Percentiles rank a stretch among this genome's conserved stretches.
Conservation (phyloP, 495 filamentous ascomycete species). For the Acidomyces sp. region DNA sequence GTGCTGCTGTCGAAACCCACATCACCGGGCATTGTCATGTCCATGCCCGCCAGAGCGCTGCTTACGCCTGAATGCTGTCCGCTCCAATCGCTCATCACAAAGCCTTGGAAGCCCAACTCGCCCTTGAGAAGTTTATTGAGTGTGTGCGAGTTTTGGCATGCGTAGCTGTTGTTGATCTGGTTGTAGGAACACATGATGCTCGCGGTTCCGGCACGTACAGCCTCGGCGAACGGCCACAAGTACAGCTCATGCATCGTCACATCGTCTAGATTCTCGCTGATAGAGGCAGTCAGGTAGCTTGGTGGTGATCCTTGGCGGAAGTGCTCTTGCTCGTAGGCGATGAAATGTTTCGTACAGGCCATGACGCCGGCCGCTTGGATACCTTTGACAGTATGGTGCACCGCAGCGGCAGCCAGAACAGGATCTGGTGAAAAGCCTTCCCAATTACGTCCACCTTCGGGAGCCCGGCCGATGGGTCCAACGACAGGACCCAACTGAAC, state of each 20-base stretch:
- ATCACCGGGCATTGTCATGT: conserved; percentile 96
- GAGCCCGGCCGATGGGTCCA: conserved; percentile 53
- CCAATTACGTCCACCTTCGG: conserved; percentile 85
- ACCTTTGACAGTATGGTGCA: conserved; percentile 28
- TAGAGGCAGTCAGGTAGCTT: background rate
- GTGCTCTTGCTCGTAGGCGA: conserved; percentile 38
- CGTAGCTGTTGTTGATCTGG: conserved; percentile 63
- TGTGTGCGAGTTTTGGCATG: conserved; percentile 56
- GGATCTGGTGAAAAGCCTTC: conserved; percentile 32
- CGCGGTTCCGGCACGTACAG: conserved; percentile 31
- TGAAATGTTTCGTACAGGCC: conserved; percentile 32
- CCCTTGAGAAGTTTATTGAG: conserved; percentile 77
- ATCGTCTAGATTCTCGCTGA: conserved; percentile 80
- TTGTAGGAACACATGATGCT: conserved; percentile 83
- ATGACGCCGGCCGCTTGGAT: conserved; percentile 32
- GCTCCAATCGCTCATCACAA: conserved; percentile 80
- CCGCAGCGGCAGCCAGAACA: conserved; percentile 29
- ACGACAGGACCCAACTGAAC: conserved; percentile 81
- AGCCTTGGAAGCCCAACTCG: conserved; percentile 90
- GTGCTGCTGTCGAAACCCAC: conserved; percentile 54
- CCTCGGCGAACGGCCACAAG: conserved; percentile 70
- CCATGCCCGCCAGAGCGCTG: conserved; percentile 68
- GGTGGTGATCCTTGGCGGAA: conserved; percentile 50
- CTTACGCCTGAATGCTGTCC: conserved; percentile 77
- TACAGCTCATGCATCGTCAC: conserved; percentile 91